Evolutionary conservation across 148 eudicot species (phyloP).

Genomic region (Suaeda aralocaspica): DNA sequence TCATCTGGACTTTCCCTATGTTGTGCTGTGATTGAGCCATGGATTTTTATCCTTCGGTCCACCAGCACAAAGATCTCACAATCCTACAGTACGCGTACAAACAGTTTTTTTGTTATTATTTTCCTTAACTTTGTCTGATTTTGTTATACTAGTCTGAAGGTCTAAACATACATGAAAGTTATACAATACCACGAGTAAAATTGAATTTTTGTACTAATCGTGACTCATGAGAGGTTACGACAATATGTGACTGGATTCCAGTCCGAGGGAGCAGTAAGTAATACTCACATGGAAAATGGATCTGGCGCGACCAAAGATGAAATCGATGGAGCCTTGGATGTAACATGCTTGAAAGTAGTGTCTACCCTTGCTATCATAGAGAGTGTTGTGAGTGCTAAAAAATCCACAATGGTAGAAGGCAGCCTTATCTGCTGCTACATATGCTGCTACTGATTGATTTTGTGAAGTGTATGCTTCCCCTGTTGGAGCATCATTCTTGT

Average conservation of each 20-base stretch:
- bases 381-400: slow-evolving; percentile 70
- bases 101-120: too few species aligned
- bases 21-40: slow-evolving; percentile 81
- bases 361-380: slow-evolving; percentile 71
- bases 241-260: too few species aligned
- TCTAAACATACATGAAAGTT: too few species aligned
- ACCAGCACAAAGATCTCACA: slow-evolving; percentile 72
- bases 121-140: too few species aligned
- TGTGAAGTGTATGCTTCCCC: slow-evolving; percentile 45
- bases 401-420: slow-evolving; percentile 86
- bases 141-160: too few species aligned
- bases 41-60: slow-evolving; percentile 49
- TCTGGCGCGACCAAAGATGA: slow-evolving; percentile 71
- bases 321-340: slow-evolving; percentile 85
- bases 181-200: too few species aligned
- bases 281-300: slow-evolving; percentile 55
- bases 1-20: slow-evolving; percentile 40
- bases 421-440: slow-evolving; percentile 63
- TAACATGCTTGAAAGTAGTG: slow-evolving; percentile 78
- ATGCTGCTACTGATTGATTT: slow-evolving; percentile 79
- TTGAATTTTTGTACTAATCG: too few species aligned
- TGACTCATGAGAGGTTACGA: too few species aligned
- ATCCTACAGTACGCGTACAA: too few species aligned
- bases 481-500: slow-evolving; percentile 65
- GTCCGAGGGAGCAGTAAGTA: too few species aligned